These are phyloP conservation scores for Zymoseptoria crescenta DNA, from an alignment of 2,329 filamentous ascomycete genomes.

Conservation along the genomic window DNA sequence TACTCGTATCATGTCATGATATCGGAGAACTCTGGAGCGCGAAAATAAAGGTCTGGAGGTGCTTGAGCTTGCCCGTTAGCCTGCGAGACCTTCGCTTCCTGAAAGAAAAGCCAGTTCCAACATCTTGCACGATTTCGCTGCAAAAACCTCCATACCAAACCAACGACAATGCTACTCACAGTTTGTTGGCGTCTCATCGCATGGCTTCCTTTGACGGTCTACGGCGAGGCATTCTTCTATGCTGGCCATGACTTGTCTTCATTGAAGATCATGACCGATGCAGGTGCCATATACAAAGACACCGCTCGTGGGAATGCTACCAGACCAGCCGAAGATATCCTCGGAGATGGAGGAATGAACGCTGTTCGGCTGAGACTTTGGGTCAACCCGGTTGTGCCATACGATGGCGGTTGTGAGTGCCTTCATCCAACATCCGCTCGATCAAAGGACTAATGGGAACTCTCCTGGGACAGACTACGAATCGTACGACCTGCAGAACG, in stretches of 20 bases:
- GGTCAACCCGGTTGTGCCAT: slow-evolving; percentile 26
- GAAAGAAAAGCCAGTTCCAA: too few relatives aligned
- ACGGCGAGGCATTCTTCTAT: slow-evolving; percentile 30
- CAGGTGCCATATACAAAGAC: slow-evolving; percentile 33
- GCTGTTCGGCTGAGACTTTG: slow-evolving; percentile 27
- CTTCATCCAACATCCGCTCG: too few relatives aligned
- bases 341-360: slow-evolving; percentile 32
- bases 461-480: slow-evolving; percentile 15
- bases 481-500: slow-evolving; percentile 29
- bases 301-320: slow-evolving; percentile 31
- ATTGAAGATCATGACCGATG: slow-evolving; percentile 31
- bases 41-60: too few relatives aligned
- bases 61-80: too few relatives aligned
- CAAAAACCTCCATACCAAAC: too few relatives aligned
- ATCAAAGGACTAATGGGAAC: not conserved
- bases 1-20: too few relatives aligned
- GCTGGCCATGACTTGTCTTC: slow-evolving; percentile 36
- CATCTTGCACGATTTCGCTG: too few relatives aligned
- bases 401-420: slow-evolving; percentile 19
- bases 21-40: too few relatives aligned
- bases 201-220: too few relatives aligned
- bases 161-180: too few relatives aligned
- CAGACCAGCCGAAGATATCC: slow-evolving; percentile 29
- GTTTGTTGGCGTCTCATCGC: too few relatives aligned
- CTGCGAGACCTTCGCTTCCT: too few relatives aligned